Percentiles rank a stretch among this genome's conserved stretches.
These are phyloP conservation scores for Didymella keratinophila DNA, from an alignment of 2,329 filamentous ascomycete species.

Conservation along the genomic window DNA sequence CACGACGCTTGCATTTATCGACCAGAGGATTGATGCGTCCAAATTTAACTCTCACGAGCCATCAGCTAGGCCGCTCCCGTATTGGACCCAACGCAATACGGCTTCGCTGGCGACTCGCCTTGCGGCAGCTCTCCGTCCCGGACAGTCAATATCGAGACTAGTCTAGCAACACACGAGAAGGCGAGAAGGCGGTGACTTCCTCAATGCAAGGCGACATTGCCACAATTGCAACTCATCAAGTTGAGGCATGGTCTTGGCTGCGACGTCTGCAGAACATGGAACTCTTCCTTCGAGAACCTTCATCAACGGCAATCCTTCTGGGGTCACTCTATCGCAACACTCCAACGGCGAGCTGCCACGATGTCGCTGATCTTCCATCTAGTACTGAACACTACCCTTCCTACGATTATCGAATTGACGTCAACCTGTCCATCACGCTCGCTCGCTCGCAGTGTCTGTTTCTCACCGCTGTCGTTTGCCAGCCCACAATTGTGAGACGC, in stretches of 20 bases:
- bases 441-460: slow-evolving; percentile 5
- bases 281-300: slow-evolving; percentile 14
- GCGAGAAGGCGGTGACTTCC: slow-evolving; percentile 20
- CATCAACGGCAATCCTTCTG: not conserved
- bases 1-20: slow-evolving; percentile 14
- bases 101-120: slow-evolving; percentile 16
- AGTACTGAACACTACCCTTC: not conserved
- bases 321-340: not conserved
- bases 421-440: not conserved
- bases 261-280: slow-evolving; percentile 12
- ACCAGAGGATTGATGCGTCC: slow-evolving; percentile 4
- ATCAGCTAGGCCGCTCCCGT: slow-evolving; percentile 16
- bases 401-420: not conserved
- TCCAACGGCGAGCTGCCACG: not conserved
- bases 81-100: slow-evolving; percentile 17
- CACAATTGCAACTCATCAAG: slow-evolving; percentile 17
- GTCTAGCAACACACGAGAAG: slow-evolving; percentile 8
- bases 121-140: slow-evolving; percentile 19
- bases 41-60: slow-evolving; percentile 24
- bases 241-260: slow-evolving; percentile 15
- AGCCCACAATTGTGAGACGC: slow-evolving; percentile 21
- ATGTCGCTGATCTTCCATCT: not conserved
- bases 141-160: slow-evolving; percentile 14
- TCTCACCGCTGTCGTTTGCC: slow-evolving; percentile 5
- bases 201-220: slow-evolving; percentile 19